Percentiles rank a stretch among this genome's conserved stretches.
phyloP scores from a whole-genome alignment of 345 rosid genomes.

The Populus tremula region DNA sequence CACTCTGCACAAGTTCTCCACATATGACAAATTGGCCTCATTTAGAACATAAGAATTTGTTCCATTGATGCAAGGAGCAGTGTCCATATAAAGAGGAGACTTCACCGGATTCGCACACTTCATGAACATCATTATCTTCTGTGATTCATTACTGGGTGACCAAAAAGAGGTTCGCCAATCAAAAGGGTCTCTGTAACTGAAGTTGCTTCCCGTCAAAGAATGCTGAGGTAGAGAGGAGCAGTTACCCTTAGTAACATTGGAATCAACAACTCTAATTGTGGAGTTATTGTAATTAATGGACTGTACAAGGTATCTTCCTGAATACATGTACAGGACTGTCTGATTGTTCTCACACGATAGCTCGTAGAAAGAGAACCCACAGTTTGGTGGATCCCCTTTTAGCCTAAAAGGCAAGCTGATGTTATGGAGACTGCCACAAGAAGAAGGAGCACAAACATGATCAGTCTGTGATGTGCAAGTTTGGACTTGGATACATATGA shows the following conservation, averaged over 20 bases:
- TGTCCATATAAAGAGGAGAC: not conserved
- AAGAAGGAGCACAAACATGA: slow-evolving; percentile 9
- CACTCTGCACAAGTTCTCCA: no score
- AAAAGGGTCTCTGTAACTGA: not conserved
- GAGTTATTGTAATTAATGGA: slow-evolving; percentile 6
- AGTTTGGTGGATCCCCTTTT: slow-evolving; percentile 8
- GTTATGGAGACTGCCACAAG: slow-evolving; percentile 1
- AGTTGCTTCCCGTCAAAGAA: not conserved
- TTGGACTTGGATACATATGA: not conserved
- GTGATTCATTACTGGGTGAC: no score
- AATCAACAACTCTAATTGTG: slow-evolving; percentile 11
- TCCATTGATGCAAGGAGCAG: not conserved
- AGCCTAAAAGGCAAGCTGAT: slow-evolving; percentile 3
- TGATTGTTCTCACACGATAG: slow-evolving; percentile 4
- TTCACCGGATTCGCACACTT: not conserved
- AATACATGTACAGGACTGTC: not conserved
- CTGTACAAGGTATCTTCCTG: slow-evolving; percentile 7
- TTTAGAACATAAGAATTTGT: no score
- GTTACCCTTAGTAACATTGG: not conserved
- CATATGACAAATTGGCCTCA: no score
- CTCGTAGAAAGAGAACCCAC: slow-evolving; percentile 1
- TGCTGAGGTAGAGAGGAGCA: slow-evolving; percentile 11
- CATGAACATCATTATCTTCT: not conserved
- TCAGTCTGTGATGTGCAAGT: not conserved
- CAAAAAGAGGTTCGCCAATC: no score